Percentiles rank a stretch among this genome's conserved stretches.
phyloP scores from a whole-genome alignment of 495 filamentous ascomycete species.

The Penicillium malachiteum region DNA sequence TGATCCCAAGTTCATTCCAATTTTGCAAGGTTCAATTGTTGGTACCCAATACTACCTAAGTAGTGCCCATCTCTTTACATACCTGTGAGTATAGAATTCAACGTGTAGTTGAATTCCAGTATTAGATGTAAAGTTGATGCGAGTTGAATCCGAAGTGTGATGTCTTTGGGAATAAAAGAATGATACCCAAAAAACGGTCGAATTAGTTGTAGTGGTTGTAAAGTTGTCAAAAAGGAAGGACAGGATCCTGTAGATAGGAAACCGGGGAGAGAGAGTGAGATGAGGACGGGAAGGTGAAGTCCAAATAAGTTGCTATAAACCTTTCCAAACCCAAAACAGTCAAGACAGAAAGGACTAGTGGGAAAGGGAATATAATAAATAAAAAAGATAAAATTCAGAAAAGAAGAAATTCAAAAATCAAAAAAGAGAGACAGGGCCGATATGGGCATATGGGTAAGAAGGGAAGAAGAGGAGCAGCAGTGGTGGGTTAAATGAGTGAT shows the following conservation, averaged over 20 bases:
- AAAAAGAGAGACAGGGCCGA: slow-evolving; percentile 38
- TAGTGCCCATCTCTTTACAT: background rate
- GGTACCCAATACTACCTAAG: no score
- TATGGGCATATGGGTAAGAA: slow-evolving; percentile 23
- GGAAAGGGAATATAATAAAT: slow-evolving; percentile 23
- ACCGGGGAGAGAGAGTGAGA: slow-evolving; percentile 25
- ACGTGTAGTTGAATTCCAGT: slow-evolving; percentile 1
- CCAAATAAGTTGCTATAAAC: slow-evolving; percentile 25
- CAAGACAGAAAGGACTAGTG: slow-evolving; percentile 21
- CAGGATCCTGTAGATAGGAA: slow-evolving; percentile 35
- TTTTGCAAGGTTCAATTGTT: background rate
- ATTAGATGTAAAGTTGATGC: slow-evolving; percentile 3
- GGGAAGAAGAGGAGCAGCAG: slow-evolving; percentile 23
- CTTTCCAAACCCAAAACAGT: slow-evolving; percentile 27
- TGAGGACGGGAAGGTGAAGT: slow-evolving; percentile 24
- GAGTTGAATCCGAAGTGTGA: background rate
- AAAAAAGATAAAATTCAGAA: slow-evolving; percentile 25
- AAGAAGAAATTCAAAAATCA: slow-evolving; percentile 28
- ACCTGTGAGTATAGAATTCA: slow-evolving; percentile 8
- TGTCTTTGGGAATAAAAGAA: slow-evolving; percentile 22
- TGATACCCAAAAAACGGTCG: slow-evolving; percentile 8
- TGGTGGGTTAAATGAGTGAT: slow-evolving; percentile 49
- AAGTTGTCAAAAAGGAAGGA: slow-evolving; percentile 26
- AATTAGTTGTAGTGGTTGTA: slow-evolving; percentile 11
- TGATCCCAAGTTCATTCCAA: no score